Evolutionary conservation across 1,139 yeast species (phyloP).

Genomic region (Kurtzmaniella quercitrusa): DNA sequence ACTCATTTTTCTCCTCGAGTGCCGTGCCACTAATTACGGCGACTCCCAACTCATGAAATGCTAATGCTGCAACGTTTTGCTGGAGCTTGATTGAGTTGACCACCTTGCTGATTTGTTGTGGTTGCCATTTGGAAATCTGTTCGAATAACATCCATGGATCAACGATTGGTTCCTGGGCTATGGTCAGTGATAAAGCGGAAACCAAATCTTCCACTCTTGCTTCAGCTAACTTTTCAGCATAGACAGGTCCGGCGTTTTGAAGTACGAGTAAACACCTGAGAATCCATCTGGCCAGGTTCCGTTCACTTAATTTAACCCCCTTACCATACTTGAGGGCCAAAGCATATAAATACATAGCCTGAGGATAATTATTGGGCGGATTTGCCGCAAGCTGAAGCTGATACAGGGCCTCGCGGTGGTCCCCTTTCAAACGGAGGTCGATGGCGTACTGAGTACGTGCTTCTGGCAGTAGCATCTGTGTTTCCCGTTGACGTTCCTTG

Average conservation of each 20-base stretch:
- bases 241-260: conserved; percentile 5
- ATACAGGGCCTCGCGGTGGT: conserved; percentile 65
- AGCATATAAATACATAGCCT: conserved; percentile 70
- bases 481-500: not conserved
- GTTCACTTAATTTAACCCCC: conserved; percentile 60
- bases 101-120: conserved; percentile 24
- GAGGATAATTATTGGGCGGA: conserved; percentile 50
- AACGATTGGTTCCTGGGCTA: conserved; percentile 19
- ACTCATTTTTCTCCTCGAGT: conserved; percentile 46
- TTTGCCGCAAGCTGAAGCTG: conserved; percentile 62
- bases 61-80: conserved; percentile 26
- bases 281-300: conserved; percentile 59
- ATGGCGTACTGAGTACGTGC: conserved; percentile 50
- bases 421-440: conserved; percentile 52
- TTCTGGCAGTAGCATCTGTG: conserved; percentile 28
- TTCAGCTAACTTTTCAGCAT: conserved; percentile 22
- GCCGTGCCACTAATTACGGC: conserved; percentile 62
- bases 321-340: conserved; percentile 66
- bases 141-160: conserved; percentile 28
- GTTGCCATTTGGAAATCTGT: conserved; percentile 22
- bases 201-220: conserved; percentile 30
- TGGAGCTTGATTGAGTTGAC: conserved; percentile 22
- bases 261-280: conserved; percentile 32
- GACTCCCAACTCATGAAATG: conserved; percentile 58
- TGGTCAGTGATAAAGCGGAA: conserved; percentile 18